Base-by-base conservation (phyloP, 1,284 basidiomycete genomes). In the Thelephora terrestris region DNA sequence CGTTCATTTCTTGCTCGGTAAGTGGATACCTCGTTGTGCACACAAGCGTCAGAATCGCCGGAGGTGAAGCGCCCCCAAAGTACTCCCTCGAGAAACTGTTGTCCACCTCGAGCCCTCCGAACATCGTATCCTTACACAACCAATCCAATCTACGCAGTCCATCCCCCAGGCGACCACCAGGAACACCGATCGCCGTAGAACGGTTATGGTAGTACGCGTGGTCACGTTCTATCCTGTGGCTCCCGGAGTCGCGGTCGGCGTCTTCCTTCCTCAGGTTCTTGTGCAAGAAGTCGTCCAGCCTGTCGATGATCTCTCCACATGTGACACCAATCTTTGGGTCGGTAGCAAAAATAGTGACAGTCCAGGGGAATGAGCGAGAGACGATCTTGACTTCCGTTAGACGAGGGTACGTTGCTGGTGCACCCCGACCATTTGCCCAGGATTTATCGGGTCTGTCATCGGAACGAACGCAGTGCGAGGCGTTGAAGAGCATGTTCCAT, bases 371-470 rank as follows among this genome's bases (percentile, higher is more conserved):
- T 0, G 64, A 52, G 9, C 69, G 67, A 5, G 75, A 78, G 46
- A 85, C 62, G 53, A 77, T 57, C 29, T 71, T 71, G 25, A 88
- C 37, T 5, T 66, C 58, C 1, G 71, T 67, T 1, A 85, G 55
- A 20, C 85, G 80, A 2, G 85, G 85, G 62, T 79, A 80, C 0
- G 85, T 85, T 0, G 82, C 85, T n/a, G 85, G 85, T 9, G 73
- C 71, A n/a, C 73, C 62, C 10, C 85, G 75, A 2, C 85, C 85
- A 32, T 64, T 68, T 7, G 73, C 68, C 85, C 85, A 88, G 0
- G 84, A 85, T n/a, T 75, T 66, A 38, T 74, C 69, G 16, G 60
- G 53, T 1, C 65, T 67, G 50, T 86, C 84, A 24, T 64, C 71
- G 2, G 81, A 82, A 47, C 77, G 76, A 53, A 76, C 76, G 47